Evolutionary conservation across 2,329 filamentous ascomycete species (phyloP).

Genomic region (Trichoderma sp.): DNA sequence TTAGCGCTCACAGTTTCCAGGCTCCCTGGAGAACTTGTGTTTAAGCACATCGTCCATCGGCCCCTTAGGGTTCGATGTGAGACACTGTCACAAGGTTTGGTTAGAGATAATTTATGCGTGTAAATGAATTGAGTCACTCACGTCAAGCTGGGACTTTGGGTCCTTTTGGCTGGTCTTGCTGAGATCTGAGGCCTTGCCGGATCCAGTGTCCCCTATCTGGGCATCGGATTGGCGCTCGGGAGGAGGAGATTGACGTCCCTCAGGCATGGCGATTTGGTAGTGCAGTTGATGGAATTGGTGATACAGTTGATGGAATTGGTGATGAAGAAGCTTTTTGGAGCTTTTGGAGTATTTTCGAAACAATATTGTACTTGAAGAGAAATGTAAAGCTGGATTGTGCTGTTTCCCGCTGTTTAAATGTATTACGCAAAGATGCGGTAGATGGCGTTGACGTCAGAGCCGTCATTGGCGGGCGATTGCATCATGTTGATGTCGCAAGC

Average conservation of each 20-base stretch:
- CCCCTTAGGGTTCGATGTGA: constrained; percentile 67
- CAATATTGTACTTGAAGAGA: not conserved
- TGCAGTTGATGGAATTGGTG: not conserved
- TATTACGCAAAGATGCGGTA: not conserved
- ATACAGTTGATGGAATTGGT: not conserved
- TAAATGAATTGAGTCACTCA: constrained; percentile 31
- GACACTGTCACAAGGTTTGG: constrained; percentile 40
- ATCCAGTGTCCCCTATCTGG: constrained; percentile 62
- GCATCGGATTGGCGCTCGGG: constrained; percentile 66
- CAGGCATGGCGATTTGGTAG: constrained; percentile 58
- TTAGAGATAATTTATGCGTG: not conserved
- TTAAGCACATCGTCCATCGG: constrained; percentile 61
- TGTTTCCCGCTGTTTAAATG: not conserved
- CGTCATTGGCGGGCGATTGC: constrained; percentile 11
- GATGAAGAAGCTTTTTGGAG: not conserved
- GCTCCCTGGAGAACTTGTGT: constrained; percentile 60
- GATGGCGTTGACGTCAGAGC: constrained; percentile 22
- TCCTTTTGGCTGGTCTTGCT: constrained; percentile 51
- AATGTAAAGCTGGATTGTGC: not conserved
- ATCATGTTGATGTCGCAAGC: constrained; percentile 22
- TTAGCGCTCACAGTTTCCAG: constrained; percentile 22
- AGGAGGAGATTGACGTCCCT: constrained; percentile 76
- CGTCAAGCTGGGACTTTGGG: constrained; percentile 54
- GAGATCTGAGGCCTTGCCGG: constrained; percentile 38
- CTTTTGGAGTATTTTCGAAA: not conserved